Percentiles rank a stretch among this genome's conserved stretches.
These are phyloP conservation scores for Waltergamsia citrina DNA, from an alignment of 2,329 filamentous ascomycete genomes.

Conservation along the genomic window DNA sequence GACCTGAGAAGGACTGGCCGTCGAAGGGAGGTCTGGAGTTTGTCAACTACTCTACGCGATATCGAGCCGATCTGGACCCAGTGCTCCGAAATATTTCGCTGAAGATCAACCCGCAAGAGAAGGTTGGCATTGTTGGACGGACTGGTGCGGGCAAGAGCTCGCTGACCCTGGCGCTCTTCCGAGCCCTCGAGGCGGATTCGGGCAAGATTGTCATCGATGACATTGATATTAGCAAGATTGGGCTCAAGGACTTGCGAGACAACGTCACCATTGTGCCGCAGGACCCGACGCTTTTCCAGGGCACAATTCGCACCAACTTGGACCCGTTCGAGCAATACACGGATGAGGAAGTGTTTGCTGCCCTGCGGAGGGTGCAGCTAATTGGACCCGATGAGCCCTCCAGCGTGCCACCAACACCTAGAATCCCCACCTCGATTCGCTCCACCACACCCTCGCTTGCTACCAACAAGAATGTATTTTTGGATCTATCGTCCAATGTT, in stretches of 20 bases:
- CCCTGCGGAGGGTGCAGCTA: constrained; percentile 79
- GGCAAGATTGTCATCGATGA: constrained; percentile 87
- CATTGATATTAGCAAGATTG: constrained; percentile 82
- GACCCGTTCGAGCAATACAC: constrained; percentile 87
- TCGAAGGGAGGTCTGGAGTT: constrained; percentile 81
- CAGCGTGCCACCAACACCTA: constrained; percentile 16
- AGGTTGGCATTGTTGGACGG: constrained; percentile 34
- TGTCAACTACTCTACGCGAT: constrained; percentile 78
- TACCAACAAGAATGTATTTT: constrained; percentile 92
- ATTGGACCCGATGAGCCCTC: constrained; percentile 52
- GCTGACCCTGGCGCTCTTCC: constrained; percentile 76
- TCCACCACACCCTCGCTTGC: constrained; percentile 24
- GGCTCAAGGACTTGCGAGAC: constrained; percentile 85
- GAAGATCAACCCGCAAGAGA: constrained; percentile 77
- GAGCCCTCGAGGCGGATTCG: constrained; percentile 80
- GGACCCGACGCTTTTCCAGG: constrained; percentile 89
- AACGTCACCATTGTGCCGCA: constrained; percentile 97
- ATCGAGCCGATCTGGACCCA: constrained; percentile 77
- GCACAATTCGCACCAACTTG: constrained; percentile 83
- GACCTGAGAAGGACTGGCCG: constrained; percentile 77
- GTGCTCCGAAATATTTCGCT: constrained; percentile 80
- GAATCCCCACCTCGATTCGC: constrained; percentile 3
- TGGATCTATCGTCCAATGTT: constrained; percentile 73
- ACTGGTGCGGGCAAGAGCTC: constrained; percentile 31
- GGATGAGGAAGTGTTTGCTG: constrained; percentile 82